Conservation (phyloP, 1,284 basidiomycete genomes). For the Inonotus hispidus region DNA sequence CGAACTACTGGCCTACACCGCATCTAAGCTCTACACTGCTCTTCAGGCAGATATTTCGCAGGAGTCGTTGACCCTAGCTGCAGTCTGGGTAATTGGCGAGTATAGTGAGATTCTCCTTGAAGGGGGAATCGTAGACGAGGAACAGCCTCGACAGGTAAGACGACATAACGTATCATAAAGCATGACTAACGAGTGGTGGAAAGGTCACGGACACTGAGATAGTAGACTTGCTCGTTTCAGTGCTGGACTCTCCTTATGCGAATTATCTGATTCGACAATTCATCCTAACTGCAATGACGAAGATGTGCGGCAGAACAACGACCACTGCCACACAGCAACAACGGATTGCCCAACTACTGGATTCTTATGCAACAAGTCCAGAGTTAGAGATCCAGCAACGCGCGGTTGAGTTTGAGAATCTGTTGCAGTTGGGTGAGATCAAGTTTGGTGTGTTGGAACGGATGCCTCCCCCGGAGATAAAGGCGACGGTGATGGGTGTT, state of each 20-base stretch:
- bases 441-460: constrained; percentile 91
- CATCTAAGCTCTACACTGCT: constrained; percentile 87
- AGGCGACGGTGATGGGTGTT: constrained; percentile 88
- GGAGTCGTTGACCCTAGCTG: constrained; percentile 88
- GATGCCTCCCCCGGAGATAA: constrained; percentile 97
- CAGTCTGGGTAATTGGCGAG: constrained; percentile 96
- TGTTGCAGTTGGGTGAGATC: constrained; percentile 73
- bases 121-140: constrained; percentile 86
- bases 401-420: constrained; percentile 88
- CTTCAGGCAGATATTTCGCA: constrained; percentile 93
- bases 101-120: constrained; percentile 91
- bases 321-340: constrained; percentile 66
- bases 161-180: constrained; percentile 26
- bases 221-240: constrained; percentile 82
- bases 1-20: constrained; percentile 93
- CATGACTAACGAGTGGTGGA: not conserved
- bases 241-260: constrained; percentile 91
- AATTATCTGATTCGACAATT: constrained; percentile 92
- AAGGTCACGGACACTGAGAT: constrained; percentile 79
- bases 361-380: constrained; percentile 74
- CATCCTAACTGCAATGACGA: constrained; percentile 85
- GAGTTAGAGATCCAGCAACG: constrained; percentile 96
- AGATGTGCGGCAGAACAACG: constrained; percentile 77
- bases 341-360: constrained; percentile 72
- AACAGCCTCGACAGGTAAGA: constrained; percentile 69